A percentile compares a stretch with the other conserved stretches of the same genome.
Evolutionary conservation across 176 grass and related monocot species (phyloP).

Genomic region (Pharus latifolius): DNA sequence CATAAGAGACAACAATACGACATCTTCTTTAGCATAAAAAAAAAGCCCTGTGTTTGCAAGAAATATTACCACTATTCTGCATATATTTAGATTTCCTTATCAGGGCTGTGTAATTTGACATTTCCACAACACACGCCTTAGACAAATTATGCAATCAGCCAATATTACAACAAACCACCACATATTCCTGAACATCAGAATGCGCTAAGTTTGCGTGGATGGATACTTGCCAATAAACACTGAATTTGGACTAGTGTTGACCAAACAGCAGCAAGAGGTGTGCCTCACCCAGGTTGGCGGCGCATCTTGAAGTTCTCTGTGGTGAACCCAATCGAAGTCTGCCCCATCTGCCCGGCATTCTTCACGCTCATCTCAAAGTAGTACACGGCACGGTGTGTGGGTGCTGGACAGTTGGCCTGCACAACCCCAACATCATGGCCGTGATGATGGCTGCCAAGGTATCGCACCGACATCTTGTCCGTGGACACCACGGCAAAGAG

Average conservation of each 20-base stretch:
- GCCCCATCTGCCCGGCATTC: conserved; percentile 61
- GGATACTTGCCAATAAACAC: not conserved
- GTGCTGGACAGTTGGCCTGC: conserved; percentile 68
- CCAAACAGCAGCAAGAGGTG: not conserved
- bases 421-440: conserved; percentile 91
- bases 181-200: not conserved
- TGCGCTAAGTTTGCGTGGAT: not conserved
- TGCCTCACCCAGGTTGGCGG: conserved; percentile 63
- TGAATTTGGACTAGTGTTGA: not conserved
- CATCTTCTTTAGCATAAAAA: not conserved
- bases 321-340: conserved; percentile 81
- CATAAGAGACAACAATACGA: not conserved
- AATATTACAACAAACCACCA: not conserved
- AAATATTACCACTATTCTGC: not conserved
- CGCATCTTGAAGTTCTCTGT: conserved; percentile 73
- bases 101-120: not conserved
- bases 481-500: conserved; percentile 73
- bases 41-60: not conserved
- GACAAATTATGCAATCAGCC: not conserved
- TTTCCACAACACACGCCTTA: not conserved
- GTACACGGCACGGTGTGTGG: conserved; percentile 54
- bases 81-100: not conserved
- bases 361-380: conserved; percentile 92
- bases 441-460: conserved; percentile 41
- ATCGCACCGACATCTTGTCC: conserved; percentile 80